Base-by-base conservation (phyloP, 306 rosid genomes). In the Casuarina cunninghamiana region DNA sequence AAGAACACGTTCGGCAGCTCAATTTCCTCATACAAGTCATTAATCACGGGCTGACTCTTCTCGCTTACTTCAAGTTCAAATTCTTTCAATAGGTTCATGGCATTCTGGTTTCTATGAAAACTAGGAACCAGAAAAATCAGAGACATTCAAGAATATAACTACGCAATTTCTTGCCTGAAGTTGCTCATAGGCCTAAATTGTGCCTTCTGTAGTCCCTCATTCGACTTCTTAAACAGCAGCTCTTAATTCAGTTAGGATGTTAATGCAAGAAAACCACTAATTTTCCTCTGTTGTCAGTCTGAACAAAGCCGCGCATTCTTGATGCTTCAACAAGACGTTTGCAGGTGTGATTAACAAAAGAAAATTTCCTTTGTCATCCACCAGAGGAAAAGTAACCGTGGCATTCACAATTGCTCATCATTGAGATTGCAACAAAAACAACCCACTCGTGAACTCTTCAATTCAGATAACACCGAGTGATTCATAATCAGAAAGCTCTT, bases 391-490 rank as follows among this genome's bases (percentile, higher is more conserved):
- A 46, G 17, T 5, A 66, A 16, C 42, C 58, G 26, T 41, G 32
- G 11, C 72, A 51, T 43, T 44, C 51, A 26, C 62, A 37, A 58
- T 37, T 54, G 6, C 53, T 2, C 10, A 21, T 32, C 65, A 17
- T 54, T 79, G 41, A 79, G 37, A 73, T 17, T 66, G 45, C 58
- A 42, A 46, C 48, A 73, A 21, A 19, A 58, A 65, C 13, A 62
- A 72, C 77, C 37, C 63, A n/a, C 26, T 42, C 39, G 4, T 39
- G 43, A 72, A 41, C 38, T 50, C 48, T 41, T 61, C 62, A 44
- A 15, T 37, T 38, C 44, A 12, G 17, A 53, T 16, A 5, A 43
- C 17, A 53, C 61, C 16, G 58, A 61, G 8, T 48, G 65, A 58
- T 58, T 58, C 65, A 58, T 58, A 35, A 58, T 58, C 11, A 32